A percentile compares a stretch with the other conserved stretches of the same genome.
phyloP scores from a whole-genome alignment of 441 rosid genomes.

The Euphorbia celastroides region DNA sequence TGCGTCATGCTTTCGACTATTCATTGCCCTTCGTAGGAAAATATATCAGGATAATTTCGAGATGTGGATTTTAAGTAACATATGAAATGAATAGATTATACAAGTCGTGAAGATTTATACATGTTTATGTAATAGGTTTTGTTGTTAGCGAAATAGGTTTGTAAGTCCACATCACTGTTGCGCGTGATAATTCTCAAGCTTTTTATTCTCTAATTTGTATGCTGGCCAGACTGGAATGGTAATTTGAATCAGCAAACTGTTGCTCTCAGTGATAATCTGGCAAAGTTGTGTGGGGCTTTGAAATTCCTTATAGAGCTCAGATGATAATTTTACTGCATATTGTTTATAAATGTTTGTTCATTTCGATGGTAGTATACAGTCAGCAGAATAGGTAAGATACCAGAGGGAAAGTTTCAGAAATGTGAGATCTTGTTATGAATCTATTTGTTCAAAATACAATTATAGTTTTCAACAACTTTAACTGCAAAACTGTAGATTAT shows the following conservation, averaged over 20 bases:
- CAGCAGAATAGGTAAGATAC: neutral
- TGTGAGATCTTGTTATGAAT: neutral
- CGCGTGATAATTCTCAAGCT: neutral
- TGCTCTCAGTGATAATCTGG: neutral
- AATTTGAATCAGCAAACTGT: neutral
- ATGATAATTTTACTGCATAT: neutral
- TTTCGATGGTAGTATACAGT: no score
- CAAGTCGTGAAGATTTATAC: neutral
- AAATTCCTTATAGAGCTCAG: neutral
- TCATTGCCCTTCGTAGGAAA: neutral
- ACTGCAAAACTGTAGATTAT: neutral
- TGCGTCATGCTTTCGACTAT: neutral
- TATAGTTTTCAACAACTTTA: neutral
- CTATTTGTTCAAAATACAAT: neutral
- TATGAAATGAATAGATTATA: neutral
- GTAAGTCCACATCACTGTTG: neutral
- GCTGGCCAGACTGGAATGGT: neutral
- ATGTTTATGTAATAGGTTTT: neutral
- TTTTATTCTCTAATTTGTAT: neutral
- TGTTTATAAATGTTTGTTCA: neutral
- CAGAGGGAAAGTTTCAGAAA: neutral
- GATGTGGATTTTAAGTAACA: neutral
- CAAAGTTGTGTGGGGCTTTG: neutral
- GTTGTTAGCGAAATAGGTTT: no score
- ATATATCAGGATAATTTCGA: neutral